A percentile compares a stretch with the other conserved stretches of the same genome.
Conservation (phyloP, 495 filamentous ascomycete species). For the Lasiosphaeris hirsuta region DNA sequence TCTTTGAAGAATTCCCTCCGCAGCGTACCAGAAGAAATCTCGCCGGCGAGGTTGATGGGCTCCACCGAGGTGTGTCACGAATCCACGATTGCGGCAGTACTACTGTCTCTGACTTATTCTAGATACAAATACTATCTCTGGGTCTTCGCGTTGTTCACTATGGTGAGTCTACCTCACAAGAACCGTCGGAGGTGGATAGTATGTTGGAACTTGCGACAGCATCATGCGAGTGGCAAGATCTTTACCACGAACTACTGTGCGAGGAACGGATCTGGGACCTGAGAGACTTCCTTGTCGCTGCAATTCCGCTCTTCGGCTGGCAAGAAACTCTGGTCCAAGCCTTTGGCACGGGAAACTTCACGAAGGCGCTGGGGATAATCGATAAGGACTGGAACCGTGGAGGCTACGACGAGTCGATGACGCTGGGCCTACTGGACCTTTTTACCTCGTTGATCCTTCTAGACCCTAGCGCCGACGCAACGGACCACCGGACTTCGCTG, state of each 20-base stretch:
- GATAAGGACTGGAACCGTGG: slow-evolving; percentile 14
- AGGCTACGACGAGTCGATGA: slow-evolving; percentile 13
- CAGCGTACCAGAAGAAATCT: neutral
- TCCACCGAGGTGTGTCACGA: slow-evolving; percentile 19
- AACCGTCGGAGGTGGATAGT: neutral
- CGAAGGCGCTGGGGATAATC: slow-evolving; percentile 7
- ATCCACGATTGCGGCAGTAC: neutral
- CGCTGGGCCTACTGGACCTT: slow-evolving; percentile 22
- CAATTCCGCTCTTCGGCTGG: slow-evolving; percentile 14
- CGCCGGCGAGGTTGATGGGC: neutral
- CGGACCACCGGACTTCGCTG: neutral
- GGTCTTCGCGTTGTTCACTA: slow-evolving; percentile 10
- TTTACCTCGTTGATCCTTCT: slow-evolving; percentile 19
- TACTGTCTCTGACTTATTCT: neutral
- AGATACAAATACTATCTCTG: slow-evolving; percentile 12
- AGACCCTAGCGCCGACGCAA: neutral
- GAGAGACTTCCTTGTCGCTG: slow-evolving; percentile 17
- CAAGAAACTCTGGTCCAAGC: neutral
- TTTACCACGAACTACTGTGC: slow-evolving; percentile 14
- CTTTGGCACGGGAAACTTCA: neutral
- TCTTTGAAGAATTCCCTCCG: neutral
- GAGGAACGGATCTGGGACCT: slow-evolving; percentile 23
- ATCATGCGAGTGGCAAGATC: slow-evolving; percentile 8
- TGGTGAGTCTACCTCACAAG: neutral
- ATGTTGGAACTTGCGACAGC: neutral